Conservation (phyloP, 805 yeast species). For the Candida yuanshanica region DNA sequence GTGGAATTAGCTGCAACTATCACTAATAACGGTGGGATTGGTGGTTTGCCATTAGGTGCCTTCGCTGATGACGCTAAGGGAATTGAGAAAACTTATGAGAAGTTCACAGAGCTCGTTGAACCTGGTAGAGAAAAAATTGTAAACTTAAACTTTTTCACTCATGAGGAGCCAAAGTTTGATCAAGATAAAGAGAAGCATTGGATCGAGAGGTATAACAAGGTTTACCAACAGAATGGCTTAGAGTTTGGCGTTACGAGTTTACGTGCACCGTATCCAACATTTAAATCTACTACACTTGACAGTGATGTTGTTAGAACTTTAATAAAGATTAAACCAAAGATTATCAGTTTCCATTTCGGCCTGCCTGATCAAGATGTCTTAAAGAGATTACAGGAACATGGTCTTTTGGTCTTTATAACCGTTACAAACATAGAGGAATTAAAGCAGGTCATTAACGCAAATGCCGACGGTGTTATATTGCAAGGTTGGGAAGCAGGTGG, state of each 20-base stretch:
- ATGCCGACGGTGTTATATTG: slow-evolving; percentile 43
- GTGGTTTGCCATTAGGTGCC: slow-evolving; percentile 33
- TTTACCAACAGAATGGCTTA: slow-evolving; percentile 4
- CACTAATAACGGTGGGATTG: slow-evolving; percentile 42
- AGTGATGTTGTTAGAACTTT: slow-evolving; percentile 12
- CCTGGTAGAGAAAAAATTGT: slow-evolving; percentile 20
- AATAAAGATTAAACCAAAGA: slow-evolving; percentile 30
- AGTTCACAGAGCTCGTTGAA: slow-evolving; percentile 11
- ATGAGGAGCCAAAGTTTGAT: slow-evolving; percentile 24
- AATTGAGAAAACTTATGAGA: slow-evolving; percentile 8
- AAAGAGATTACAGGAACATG: slow-evolving; percentile 28
- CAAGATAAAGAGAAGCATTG: slow-evolving; percentile 17
- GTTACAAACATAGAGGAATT: slow-evolving; percentile 45
- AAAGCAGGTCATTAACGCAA: slow-evolving; percentile 20
- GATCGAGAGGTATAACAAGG: slow-evolving; percentile 14
- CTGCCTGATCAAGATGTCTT: slow-evolving; percentile 31
- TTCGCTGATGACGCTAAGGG: slow-evolving; percentile 7
- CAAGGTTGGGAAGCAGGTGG: slow-evolving; percentile 68
- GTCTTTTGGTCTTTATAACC: slow-evolving; percentile 38
- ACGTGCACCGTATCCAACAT: slow-evolving; percentile 7
- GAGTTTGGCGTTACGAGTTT: not conserved
- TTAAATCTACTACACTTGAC: slow-evolving; percentile 13
- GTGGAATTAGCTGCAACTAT: slow-evolving; percentile 38
- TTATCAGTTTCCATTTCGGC: slow-evolving; percentile 54
- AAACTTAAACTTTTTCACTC: slow-evolving; percentile 45